These are phyloP conservation scores for Ligustrum vulgare DNA, from an alignment of 257 asterid genomes.

Conservation along the genomic window DNA sequence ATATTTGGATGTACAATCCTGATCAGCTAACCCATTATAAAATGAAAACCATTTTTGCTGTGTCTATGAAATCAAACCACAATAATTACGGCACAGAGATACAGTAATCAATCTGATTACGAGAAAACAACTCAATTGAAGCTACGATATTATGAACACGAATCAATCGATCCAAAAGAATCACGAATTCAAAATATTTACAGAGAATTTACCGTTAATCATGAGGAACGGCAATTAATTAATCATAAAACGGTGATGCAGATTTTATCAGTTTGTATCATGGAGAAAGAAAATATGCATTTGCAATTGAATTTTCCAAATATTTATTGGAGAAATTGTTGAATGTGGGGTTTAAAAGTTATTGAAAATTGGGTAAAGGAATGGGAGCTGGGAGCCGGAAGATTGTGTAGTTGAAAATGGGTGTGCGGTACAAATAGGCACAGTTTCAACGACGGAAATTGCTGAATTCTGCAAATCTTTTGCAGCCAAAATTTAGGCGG, in stretches of 20 bases:
- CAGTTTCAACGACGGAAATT: not conserved
- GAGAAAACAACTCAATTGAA: not conserved
- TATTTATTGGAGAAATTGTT: no score
- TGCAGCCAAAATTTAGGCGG: not conserved
- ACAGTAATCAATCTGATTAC: not conserved
- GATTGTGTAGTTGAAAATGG: no score
- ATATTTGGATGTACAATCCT: not conserved
- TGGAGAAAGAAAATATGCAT: not conserved
- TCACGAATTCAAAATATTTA: not conserved
- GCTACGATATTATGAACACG: not conserved
- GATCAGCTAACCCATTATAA: not conserved
- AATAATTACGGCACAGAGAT: not conserved
- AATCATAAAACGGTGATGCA: not conserved
- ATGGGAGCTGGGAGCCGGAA: no score
- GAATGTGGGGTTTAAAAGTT: no score
- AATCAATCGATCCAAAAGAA: conserved; percentile 12
- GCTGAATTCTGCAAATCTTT: not conserved
- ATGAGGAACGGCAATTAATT: not conserved
- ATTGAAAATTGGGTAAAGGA: no score
- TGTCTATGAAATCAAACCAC: not conserved
- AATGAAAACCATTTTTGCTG: not conserved
- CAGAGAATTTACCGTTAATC: not conserved
- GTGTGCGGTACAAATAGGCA: no score
- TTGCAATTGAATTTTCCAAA: not conserved
- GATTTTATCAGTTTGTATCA: not conserved